Evolutionary conservation across 495 filamentous ascomycete genomes (phyloP).

Genomic region (Cenococcum geophilum): DNA sequence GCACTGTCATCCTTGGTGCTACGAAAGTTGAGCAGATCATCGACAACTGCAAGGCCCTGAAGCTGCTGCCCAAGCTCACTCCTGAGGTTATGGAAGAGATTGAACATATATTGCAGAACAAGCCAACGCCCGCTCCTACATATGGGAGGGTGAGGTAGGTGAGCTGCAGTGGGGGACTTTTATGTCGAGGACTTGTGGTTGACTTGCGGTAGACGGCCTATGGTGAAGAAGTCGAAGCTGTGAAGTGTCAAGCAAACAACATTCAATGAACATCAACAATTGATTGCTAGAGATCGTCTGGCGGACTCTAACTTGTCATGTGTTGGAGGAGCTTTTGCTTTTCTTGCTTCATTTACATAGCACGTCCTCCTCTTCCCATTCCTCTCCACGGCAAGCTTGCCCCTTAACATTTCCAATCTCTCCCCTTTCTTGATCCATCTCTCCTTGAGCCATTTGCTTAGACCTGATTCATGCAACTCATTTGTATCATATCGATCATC

Average conservation of each 20-base stretch:
- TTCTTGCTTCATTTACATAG: not conserved
- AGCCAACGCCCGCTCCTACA: constrained; percentile 25
- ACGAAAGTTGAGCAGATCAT: constrained; percentile 39
- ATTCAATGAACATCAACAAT: not conserved
- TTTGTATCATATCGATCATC: constrained; percentile 44
- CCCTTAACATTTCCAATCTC: constrained; percentile 39
- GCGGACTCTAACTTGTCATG: no score
- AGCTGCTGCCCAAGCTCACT: constrained; percentile 38
- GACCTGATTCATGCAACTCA: constrained; percentile 42
- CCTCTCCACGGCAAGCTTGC: not conserved
- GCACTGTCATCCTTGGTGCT: constrained; percentile 41
- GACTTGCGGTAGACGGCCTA: not conserved
- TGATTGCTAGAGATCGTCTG: no score
- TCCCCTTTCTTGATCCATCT: constrained; percentile 51
- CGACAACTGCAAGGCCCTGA: constrained; percentile 40
- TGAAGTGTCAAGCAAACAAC: not conserved
- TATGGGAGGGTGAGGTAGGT: constrained; percentile 3
- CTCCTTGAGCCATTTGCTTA: constrained; percentile 50
- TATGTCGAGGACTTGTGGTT: not conserved
- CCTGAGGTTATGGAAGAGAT: constrained; percentile 43
- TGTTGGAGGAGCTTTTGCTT: no score
- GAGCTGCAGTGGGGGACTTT: not conserved
- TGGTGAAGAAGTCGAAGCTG: not conserved
- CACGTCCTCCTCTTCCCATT: not conserved
- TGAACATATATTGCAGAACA: constrained; percentile 40